Evolutionary conservation across 192 early-diverging fungal species (phyloP).

Genomic region (Anaeromyces robustus): DNA sequence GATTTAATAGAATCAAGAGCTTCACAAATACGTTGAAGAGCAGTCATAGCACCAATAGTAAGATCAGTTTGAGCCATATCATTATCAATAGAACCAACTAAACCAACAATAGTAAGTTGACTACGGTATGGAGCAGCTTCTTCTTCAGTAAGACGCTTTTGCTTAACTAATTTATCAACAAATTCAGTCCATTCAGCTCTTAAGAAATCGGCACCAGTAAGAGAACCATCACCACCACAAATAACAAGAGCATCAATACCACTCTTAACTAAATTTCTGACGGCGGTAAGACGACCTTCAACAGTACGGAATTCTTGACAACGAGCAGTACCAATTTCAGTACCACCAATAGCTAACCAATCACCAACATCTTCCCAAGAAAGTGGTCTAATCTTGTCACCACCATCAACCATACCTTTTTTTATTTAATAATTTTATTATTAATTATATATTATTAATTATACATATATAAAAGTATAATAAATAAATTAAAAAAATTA

Average conservation of each 20-base stretch:
- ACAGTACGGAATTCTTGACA: conserved; percentile 71
- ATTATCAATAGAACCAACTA: conserved; percentile 96
- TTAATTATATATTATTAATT: no score
- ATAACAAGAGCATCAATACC: conserved; percentile 92
- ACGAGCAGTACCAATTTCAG: conserved; percentile 85
- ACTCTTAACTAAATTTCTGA: conserved; percentile 68
- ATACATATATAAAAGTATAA: no score
- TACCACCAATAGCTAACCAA: conserved; percentile 74
- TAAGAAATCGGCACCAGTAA: conserved; percentile 88
- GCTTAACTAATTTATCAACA: conserved; percentile 52
- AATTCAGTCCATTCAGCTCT: conserved; percentile 81
- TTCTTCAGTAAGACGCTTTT: conserved; percentile 32
- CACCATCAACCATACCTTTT: conserved; percentile 80
- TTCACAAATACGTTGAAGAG: conserved; percentile 91
- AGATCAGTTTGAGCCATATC: conserved; percentile 70
- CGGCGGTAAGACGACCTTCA: conserved; percentile 67
- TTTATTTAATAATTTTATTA: no score
- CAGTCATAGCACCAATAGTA: conserved; percentile 88
- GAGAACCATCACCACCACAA: conserved; percentile 89
- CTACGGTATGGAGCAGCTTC: conserved; percentile 41
- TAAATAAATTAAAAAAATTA: background rate
- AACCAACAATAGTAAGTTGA: conserved; percentile 79
- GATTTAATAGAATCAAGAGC: conserved; percentile 80
- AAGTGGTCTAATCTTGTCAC: conserved; percentile 64
- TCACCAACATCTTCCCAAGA: conserved; percentile 85